These are phyloP conservation scores for Suillus bovinus DNA, from an alignment of 768 basidiomycete species.

Conservation along the genomic window DNA sequence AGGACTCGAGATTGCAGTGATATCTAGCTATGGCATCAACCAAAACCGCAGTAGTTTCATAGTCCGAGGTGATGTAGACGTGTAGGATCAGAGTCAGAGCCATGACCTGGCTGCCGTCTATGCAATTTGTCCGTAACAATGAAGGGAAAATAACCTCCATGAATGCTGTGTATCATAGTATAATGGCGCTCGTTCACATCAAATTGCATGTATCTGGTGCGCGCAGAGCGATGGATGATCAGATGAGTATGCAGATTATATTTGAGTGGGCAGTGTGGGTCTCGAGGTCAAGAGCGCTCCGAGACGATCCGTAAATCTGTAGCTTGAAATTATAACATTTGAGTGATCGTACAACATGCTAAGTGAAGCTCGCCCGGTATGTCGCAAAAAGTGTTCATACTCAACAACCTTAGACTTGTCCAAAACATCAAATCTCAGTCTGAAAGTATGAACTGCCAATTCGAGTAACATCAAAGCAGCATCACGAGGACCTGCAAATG, in stretches of 20 bases:
- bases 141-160: no score
- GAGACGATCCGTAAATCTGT: neutral
- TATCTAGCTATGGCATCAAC: neutral
- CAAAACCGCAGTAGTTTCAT: neutral
- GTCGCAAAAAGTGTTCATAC: neutral
- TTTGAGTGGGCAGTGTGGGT: neutral
- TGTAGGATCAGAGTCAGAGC: no score
- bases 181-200: no score
- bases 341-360: neutral
- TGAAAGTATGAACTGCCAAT: neutral
- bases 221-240: conserved; percentile 19
- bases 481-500: neutral
- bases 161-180: no score
- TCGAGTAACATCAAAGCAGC: neutral
- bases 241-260: conserved; percentile 19
- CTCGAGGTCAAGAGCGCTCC: neutral
- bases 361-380: neutral
- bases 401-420: neutral
- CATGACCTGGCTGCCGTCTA: no score
- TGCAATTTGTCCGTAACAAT: no score
- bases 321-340: neutral
- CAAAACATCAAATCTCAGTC: neutral
- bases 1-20: no score
- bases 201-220: conserved; percentile 42
- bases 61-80: no score